These are phyloP conservation scores for Zalaria obscura DNA, from an alignment of 2,329 filamentous ascomycete genomes.

Conservation along the genomic window DNA sequence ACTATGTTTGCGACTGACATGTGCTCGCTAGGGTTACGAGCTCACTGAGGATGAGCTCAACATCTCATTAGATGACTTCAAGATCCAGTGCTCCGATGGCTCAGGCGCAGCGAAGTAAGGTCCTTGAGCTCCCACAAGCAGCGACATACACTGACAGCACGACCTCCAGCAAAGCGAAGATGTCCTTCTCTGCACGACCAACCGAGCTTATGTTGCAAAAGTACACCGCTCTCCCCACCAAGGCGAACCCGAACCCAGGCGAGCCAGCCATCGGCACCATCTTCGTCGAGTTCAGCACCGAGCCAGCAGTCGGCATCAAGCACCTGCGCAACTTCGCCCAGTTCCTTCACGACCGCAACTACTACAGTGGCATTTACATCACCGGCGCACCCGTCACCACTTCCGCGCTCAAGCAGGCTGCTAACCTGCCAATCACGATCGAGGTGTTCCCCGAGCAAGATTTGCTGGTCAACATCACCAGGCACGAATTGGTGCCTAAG, in stretches of 20 bases:
- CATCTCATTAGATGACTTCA: conserved; percentile 74
- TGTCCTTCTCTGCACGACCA: conserved; percentile 80
- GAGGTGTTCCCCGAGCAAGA: conserved; percentile 96
- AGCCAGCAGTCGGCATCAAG: conserved; percentile 72
- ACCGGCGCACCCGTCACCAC: conserved; percentile 70
- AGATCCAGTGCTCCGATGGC: conserved; percentile 52
- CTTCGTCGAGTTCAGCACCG: conserved; percentile 82
- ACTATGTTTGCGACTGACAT: not conserved
- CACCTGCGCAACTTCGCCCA: conserved; percentile 85
- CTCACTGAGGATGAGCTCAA: conserved; percentile 79
- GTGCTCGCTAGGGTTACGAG: conserved; percentile 63
- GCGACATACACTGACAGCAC: not conserved
- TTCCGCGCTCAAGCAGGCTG: conserved; percentile 73
- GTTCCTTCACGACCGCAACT: conserved; percentile 64
- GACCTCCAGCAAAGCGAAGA: conserved; percentile 54
- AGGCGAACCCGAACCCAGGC: conserved; percentile 48
- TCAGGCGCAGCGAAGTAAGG: conserved; percentile 63
- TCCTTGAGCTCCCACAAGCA: not conserved
- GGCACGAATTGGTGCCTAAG: conserved; percentile 89
- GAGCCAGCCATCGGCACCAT: conserved; percentile 62
- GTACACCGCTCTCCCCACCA: conserved; percentile 59
- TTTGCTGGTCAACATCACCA: conserved; percentile 92
- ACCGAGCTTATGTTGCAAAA: conserved; percentile 73
- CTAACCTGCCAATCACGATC: conserved; percentile 64
- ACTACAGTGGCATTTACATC: conserved; percentile 83